Percentiles rank a stretch among this genome's conserved stretches.
These are phyloP conservation scores for Penicillium nordicum DNA, from an alignment of 2,329 filamentous ascomycete genomes.

Conservation along the genomic window DNA sequence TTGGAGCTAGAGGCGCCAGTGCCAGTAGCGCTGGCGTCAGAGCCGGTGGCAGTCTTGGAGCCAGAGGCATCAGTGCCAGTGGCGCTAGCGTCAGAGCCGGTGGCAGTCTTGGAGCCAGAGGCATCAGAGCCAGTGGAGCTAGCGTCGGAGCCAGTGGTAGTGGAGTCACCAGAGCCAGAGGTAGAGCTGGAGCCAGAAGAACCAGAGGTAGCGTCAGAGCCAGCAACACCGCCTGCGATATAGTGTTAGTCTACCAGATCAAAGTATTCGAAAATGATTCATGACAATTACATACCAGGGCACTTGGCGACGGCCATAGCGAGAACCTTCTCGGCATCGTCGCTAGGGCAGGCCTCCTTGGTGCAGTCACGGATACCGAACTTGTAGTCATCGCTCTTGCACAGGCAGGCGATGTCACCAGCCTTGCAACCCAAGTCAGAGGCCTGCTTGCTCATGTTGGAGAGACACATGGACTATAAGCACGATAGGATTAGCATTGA, in stretches of 20 bases:
- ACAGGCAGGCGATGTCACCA: constrained; percentile 41
- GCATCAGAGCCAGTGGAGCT: neutral
- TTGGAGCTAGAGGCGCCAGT: constrained; percentile 2
- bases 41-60: constrained; percentile 11
- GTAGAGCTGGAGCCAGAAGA: neutral
- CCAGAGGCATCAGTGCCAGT: constrained; percentile 10
- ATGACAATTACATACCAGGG: constrained; percentile 22
- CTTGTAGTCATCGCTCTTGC: constrained; percentile 40
- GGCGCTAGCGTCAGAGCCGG: neutral
- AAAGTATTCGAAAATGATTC: neutral
- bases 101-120: neutral
- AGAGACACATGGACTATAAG: constrained; percentile 43
- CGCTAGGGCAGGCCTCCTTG: constrained; percentile 41
- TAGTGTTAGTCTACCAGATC: constrained; percentile 5
- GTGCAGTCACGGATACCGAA: constrained; percentile 49
- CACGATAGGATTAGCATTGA: neutral
- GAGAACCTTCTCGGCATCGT: constrained; percentile 34
- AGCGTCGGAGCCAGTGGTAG: neutral
- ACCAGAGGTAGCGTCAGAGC: constrained; percentile 5
- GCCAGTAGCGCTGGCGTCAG: constrained; percentile 4
- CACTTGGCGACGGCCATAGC: constrained; percentile 37
- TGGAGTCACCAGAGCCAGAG: neutral
- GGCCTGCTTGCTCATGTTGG: constrained; percentile 44
- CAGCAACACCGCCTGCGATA: constrained; percentile 11
- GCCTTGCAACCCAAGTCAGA: constrained; percentile 39